Evolutionary conservation across 1,139 yeast species (phyloP).

Genomic region (Kurtzmaniella quercitrusa): DNA sequence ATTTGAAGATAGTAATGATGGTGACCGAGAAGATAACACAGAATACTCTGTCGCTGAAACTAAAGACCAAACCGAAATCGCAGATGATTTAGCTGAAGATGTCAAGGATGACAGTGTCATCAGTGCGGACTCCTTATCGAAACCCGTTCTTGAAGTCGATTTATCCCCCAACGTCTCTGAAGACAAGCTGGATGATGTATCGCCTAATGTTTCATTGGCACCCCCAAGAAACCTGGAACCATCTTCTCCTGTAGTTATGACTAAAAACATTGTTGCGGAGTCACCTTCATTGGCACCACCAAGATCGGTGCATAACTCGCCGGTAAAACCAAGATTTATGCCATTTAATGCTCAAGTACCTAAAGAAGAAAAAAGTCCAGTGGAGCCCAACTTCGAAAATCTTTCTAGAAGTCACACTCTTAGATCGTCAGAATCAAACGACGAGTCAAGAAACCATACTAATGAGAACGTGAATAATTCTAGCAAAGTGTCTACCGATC

Average conservation of each 20-base stretch:
- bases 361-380: conserved; percentile 11
- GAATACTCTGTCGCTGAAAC: conserved; percentile 16
- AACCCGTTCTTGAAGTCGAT: conserved; percentile 5
- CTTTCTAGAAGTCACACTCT: neutral
- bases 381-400: neutral
- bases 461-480: neutral
- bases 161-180: conserved; percentile 7
- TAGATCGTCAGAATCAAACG: neutral
- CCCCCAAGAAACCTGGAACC: conserved; percentile 5
- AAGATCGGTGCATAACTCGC: neutral
- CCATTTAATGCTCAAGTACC: conserved; percentile 8
- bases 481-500: neutral
- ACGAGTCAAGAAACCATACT: neutral
- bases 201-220: conserved; percentile 5
- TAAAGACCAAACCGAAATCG: neutral
- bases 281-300: conserved; percentile 3
- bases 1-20: conserved; percentile 41
- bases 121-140: neutral
- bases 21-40: conserved; percentile 42
- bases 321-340: neutral
- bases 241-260: neutral
- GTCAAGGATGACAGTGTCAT: neutral
- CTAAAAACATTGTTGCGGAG: neutral
- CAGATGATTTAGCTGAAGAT: neutral
- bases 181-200: conserved; percentile 1